These are phyloP conservation scores for Epichloe gansuensis DNA, from an alignment of 2,329 filamentous ascomycete species.

Conservation along the genomic window DNA sequence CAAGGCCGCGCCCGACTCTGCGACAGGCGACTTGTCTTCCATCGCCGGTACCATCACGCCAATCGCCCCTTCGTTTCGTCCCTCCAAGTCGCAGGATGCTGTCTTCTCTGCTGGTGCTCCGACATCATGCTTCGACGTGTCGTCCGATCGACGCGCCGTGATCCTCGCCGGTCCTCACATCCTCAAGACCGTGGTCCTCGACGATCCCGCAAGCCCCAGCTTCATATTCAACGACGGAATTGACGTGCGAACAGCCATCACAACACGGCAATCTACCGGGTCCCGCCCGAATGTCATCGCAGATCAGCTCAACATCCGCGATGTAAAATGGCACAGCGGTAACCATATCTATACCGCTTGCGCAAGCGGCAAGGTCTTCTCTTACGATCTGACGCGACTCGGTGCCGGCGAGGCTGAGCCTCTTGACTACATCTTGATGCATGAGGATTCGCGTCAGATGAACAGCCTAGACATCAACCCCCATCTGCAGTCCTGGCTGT, in stretches of 20 bases:
- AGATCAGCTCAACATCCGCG: slow-evolving; percentile 51
- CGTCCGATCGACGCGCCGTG: slow-evolving; percentile 41
- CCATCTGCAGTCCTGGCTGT: slow-evolving; percentile 40
- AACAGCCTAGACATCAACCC: slow-evolving; percentile 52
- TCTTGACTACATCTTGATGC: slow-evolving; percentile 43
- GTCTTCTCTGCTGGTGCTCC: slow-evolving; percentile 38
- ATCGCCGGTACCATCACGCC: slow-evolving; percentile 32
- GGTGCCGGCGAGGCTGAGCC: slow-evolving; percentile 30
- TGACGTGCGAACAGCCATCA: slow-evolving; percentile 45
- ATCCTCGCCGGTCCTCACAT: slow-evolving; percentile 46
- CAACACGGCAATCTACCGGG: slow-evolving; percentile 30
- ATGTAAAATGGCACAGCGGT: slow-evolving; percentile 45
- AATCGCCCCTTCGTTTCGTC: slow-evolving; percentile 30
- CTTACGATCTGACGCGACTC: slow-evolving; percentile 45
- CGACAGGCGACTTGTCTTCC: slow-evolving; percentile 29
- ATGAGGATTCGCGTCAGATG: slow-evolving; percentile 50
- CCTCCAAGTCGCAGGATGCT: slow-evolving; percentile 42
- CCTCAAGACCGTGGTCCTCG: slow-evolving; percentile 46
- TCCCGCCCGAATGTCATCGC: slow-evolving; percentile 27
- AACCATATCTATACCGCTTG: slow-evolving; percentile 49
- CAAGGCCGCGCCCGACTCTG: slow-evolving; percentile 35
- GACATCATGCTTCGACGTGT: slow-evolving; percentile 44
- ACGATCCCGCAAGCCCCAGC: slow-evolving; percentile 27
- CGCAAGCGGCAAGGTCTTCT: slow-evolving; percentile 50
- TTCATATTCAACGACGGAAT: slow-evolving; percentile 40